phyloP scores from a whole-genome alignment of 768 basidiomycete genomes.

The Trametes punicea region DNA sequence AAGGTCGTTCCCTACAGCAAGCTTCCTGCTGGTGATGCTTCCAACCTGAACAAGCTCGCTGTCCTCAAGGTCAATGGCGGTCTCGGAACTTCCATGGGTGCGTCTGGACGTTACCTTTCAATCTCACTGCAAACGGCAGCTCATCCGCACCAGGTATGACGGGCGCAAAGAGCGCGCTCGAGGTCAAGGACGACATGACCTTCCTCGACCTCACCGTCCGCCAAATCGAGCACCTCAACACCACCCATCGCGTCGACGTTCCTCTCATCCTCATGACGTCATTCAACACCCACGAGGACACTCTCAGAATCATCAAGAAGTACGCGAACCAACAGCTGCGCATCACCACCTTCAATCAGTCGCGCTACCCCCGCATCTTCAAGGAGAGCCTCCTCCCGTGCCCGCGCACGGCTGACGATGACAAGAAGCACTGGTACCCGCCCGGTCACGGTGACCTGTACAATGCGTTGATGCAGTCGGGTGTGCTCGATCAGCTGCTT shows the following conservation, averaged over 20 bases:
- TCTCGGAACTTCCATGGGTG: slow-evolving; percentile 87
- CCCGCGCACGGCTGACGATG: slow-evolving; percentile 71
- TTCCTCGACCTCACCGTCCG: slow-evolving; percentile 94
- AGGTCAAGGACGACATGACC: slow-evolving; percentile 96
- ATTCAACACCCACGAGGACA: slow-evolving; percentile 97
- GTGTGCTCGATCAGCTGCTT: slow-evolving; percentile 86
- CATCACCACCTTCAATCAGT: slow-evolving; percentile 91
- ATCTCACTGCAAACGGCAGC: not conserved
- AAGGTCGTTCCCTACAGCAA: slow-evolving; percentile 82
- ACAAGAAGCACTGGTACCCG: slow-evolving; percentile 95
- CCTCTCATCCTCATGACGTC: slow-evolving; percentile 99
- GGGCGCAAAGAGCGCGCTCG: slow-evolving; percentile 89
- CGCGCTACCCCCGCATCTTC: slow-evolving; percentile 88
- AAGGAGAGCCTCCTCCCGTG: slow-evolving; percentile 86
- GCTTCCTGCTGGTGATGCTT: slow-evolving; percentile 57
- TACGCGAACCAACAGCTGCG: slow-evolving; percentile 93
- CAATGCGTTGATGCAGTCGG: slow-evolving; percentile 87
- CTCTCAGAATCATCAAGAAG: slow-evolving; percentile 94
- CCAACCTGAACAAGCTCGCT: slow-evolving; percentile 85
- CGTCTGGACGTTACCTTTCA: slow-evolving; percentile 20
- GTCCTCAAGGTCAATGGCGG: slow-evolving; percentile 96
- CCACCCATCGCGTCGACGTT: slow-evolving; percentile 77
- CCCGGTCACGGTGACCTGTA: slow-evolving; percentile 97
- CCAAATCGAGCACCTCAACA: slow-evolving; percentile 96
- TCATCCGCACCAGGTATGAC: slow-evolving; percentile 58